phyloP scores from a whole-genome alignment of 306 rosid genomes.

The Vachellia collinsii region DNA sequence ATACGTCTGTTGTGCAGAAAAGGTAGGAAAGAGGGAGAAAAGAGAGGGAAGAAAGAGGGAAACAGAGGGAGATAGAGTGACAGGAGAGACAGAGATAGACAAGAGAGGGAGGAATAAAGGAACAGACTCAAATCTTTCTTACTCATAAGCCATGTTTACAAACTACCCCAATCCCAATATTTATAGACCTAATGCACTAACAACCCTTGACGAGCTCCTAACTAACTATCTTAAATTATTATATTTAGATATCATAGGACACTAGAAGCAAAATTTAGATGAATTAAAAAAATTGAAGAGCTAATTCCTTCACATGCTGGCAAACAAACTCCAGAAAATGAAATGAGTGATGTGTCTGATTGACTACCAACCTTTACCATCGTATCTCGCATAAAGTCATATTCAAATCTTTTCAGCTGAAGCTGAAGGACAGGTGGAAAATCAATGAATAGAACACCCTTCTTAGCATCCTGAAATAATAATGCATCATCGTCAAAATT shows the following conservation, averaged over 20 bases:
- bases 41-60: background rate
- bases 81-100: background rate
- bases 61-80: no score
- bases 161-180: background rate
- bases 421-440: conserved; percentile 96
- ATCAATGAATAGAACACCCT: conserved; percentile 88
- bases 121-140: background rate
- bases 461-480: conserved; percentile 83
- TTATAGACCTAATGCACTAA: background rate
- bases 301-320: background rate
- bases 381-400: conserved; percentile 88
- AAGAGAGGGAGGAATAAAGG: background rate
- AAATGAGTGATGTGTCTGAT: background rate
- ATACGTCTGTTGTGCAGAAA: background rate
- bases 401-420: conserved; percentile 89
- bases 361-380: conserved; percentile 83
- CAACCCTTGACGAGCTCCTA: background rate
- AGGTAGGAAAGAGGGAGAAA: background rate
- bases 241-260: background rate
- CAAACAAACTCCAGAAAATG: conserved; percentile 1
- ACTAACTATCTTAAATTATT: background rate
- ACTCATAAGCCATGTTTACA: background rate
- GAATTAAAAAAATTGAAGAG: background rate
- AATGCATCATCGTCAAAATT: conserved; percentile 24
- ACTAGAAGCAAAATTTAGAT: background rate